Evolutionary conservation across 805 yeast species (phyloP).

Genomic region (Candida andamanensis): DNA sequence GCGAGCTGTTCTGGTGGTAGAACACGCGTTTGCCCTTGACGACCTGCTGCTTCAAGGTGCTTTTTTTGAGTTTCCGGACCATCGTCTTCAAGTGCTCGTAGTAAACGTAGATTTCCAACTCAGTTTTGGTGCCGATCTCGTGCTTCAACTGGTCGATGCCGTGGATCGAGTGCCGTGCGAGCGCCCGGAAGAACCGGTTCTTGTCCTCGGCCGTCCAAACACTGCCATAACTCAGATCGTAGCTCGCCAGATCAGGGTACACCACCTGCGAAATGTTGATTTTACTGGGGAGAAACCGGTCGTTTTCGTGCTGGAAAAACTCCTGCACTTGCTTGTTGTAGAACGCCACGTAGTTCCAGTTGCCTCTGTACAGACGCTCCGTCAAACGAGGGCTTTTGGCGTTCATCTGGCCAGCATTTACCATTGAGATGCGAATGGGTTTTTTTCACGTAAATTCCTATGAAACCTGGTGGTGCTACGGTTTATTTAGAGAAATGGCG

Average conservation of each 20-base stretch:
- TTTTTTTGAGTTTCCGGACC: slow-evolving; percentile 10
- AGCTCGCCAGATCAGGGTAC: background rate
- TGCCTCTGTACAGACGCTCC: slow-evolving; percentile 21
- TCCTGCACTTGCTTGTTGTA: slow-evolving; percentile 25
- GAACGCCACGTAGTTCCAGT: slow-evolving; percentile 21
- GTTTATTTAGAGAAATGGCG: too few species aligned
- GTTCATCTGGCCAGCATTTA: too few species aligned
- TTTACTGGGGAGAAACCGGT: slow-evolving; percentile 2
- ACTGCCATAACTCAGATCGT: slow-evolving; percentile 18
- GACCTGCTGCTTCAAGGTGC: background rate
- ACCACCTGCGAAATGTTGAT: background rate
- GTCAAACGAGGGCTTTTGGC: too few species aligned
- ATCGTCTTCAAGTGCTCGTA: slow-evolving; percentile 33
- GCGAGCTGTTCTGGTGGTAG: slow-evolving; percentile 4
- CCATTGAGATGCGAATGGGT: too few species aligned
- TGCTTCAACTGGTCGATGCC: slow-evolving; percentile 36
- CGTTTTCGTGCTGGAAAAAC: slow-evolving; percentile 11
- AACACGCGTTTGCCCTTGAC: slow-evolving; percentile 1
- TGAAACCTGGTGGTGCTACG: too few species aligned
- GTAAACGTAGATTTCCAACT: slow-evolving; percentile 41
- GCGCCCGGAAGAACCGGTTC: slow-evolving; percentile 43
- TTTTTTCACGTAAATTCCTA: too few species aligned
- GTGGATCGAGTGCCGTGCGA: slow-evolving; percentile 47
- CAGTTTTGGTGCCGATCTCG: slow-evolving; percentile 33
- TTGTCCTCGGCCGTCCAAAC: slow-evolving; percentile 48